These are phyloP conservation scores for Globisporangium ultimum DNA, from an alignment of 352 stramenopile species.

Conservation along the genomic window DNA sequence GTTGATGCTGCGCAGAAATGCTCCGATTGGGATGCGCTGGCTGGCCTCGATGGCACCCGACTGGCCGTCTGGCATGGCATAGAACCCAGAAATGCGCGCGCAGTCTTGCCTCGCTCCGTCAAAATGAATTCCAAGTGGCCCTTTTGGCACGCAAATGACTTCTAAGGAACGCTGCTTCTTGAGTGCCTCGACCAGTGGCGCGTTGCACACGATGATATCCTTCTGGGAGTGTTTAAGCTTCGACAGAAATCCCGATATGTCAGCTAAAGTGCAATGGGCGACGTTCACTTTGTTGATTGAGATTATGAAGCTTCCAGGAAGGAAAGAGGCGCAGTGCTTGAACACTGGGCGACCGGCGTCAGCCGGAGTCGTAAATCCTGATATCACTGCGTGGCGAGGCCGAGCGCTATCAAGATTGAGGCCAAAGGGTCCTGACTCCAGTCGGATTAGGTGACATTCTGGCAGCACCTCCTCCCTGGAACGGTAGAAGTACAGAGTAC, in stretches of 20 bases:
- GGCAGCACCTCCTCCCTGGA: slow-evolving; percentile 11
- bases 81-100: slow-evolving; percentile 40
- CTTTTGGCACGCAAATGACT: slow-evolving; percentile 26
- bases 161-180: slow-evolving; percentile 8
- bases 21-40: slow-evolving; percentile 29
- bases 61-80: slow-evolving; percentile 23
- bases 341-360: slow-evolving; percentile 39
- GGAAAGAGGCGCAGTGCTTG: slow-evolving; percentile 26
- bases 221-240: slow-evolving; percentile 41
- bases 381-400: slow-evolving; percentile 29
- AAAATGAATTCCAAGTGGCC: slow-evolving; percentile 49
- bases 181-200: slow-evolving; percentile 24
- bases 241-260: slow-evolving; percentile 34
- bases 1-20: slow-evolving; percentile 45
- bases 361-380: slow-evolving; percentile 34
- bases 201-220: slow-evolving; percentile 44
- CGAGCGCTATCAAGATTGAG: slow-evolving; percentile 42
- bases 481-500: slow-evolving; percentile 37
- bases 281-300: slow-evolving; percentile 65
- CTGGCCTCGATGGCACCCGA: slow-evolving; percentile 31
- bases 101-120: slow-evolving; percentile 22
- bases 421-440: slow-evolving; percentile 42
- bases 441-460: slow-evolving; percentile 38
- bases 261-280: slow-evolving; percentile 35
- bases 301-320: slow-evolving; percentile 53